These are phyloP conservation scores for Pseudozyma sp. DNA, from an alignment of 1,284 basidiomycete species.

Conservation along the genomic window DNA sequence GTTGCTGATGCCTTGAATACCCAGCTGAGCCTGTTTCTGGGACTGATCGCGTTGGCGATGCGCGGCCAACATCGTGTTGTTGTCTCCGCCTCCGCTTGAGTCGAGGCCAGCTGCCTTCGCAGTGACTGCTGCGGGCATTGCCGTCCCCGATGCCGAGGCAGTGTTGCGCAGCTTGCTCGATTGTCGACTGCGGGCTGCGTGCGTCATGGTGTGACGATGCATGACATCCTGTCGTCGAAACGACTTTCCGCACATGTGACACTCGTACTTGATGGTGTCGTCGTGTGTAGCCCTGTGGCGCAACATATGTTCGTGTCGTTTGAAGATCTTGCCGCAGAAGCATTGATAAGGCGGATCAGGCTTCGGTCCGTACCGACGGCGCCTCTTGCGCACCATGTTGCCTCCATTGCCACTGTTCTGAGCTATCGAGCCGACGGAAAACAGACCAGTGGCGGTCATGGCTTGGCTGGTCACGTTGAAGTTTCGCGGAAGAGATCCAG, in stretches of 20 bases:
- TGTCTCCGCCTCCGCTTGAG: background rate
- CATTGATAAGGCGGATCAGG: slow-evolving; percentile 45
- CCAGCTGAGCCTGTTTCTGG: slow-evolving; percentile 2
- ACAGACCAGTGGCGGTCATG: background rate
- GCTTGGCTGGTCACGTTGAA: background rate
- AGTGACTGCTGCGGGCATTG: background rate
- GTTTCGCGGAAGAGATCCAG: slow-evolving; percentile 15
- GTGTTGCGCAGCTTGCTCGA: slow-evolving; percentile 36
- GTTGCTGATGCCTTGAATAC: background rate
- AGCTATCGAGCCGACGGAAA: background rate
- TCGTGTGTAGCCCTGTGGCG: slow-evolving; percentile 52
- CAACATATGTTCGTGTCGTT: slow-evolving; percentile 53
- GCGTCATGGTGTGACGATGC: slow-evolving; percentile 53
- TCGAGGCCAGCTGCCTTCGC: background rate
- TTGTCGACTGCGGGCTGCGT: slow-evolving; percentile 27
- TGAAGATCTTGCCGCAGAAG: slow-evolving; percentile 51
- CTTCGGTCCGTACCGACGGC: slow-evolving; percentile 42
- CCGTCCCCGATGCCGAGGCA: slow-evolving; percentile 6
- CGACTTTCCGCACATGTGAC: slow-evolving; percentile 47
- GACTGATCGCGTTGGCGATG: slow-evolving; percentile 9
- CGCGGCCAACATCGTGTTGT: background rate
- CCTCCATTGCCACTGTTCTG: background rate
- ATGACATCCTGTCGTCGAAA: slow-evolving; percentile 54
- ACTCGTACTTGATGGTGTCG: slow-evolving; percentile 46
- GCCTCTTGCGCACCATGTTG: slow-evolving; percentile 27